Percentiles rank a stretch among this genome's conserved stretches.
These are phyloP conservation scores for Phytopythium kandeliae DNA, from an alignment of 352 stramenopile genomes.

Conservation along the genomic window DNA sequence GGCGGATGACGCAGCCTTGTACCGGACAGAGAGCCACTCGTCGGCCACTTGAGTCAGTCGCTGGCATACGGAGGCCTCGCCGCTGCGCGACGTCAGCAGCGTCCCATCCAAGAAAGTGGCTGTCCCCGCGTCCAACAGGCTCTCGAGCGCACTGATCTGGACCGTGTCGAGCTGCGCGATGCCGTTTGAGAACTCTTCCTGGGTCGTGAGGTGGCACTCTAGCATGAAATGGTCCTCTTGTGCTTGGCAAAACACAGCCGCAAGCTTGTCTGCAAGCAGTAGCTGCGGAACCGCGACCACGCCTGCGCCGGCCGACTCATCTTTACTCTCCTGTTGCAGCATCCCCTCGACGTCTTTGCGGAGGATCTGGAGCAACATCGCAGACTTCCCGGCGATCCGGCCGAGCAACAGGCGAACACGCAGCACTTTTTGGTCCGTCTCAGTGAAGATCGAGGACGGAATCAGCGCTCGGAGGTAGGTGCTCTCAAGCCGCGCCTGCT, in stretches of 20 bases:
- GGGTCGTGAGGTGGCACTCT: slow-evolving; percentile 63
- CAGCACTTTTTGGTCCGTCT: slow-evolving; percentile 69
- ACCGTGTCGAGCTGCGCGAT: slow-evolving; percentile 39
- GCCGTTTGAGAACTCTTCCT: slow-evolving; percentile 48
- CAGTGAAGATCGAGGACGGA: slow-evolving; percentile 64
- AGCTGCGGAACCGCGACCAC: slow-evolving; percentile 41
- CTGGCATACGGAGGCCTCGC: slow-evolving; percentile 45
- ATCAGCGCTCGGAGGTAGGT: slow-evolving; percentile 61
- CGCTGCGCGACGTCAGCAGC: slow-evolving; percentile 28
- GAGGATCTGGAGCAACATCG: slow-evolving; percentile 63
- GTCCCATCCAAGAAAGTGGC: slow-evolving; percentile 52
- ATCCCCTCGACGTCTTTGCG: slow-evolving; percentile 55
- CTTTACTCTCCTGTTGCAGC: slow-evolving; percentile 31
- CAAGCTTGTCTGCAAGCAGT: slow-evolving; percentile 54
- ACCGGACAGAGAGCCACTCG: slow-evolving; percentile 41
- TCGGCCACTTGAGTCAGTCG: slow-evolving; percentile 44
- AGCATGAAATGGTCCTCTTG: slow-evolving; percentile 73
- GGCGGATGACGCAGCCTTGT: slow-evolving; percentile 12
- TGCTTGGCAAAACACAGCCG: slow-evolving; percentile 47
- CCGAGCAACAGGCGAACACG: slow-evolving; percentile 59
- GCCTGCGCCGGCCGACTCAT: slow-evolving; percentile 16
- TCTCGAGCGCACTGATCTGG: slow-evolving; percentile 39
- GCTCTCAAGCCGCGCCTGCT: slow-evolving; percentile 63
- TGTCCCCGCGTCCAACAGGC: slow-evolving; percentile 46
- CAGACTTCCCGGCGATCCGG: slow-evolving; percentile 58